Evolutionary conservation across 352 stramenopile species (phyloP), one percentile per base, ranked within the genome.

Genomic region (Detonula confervacea): DNA sequence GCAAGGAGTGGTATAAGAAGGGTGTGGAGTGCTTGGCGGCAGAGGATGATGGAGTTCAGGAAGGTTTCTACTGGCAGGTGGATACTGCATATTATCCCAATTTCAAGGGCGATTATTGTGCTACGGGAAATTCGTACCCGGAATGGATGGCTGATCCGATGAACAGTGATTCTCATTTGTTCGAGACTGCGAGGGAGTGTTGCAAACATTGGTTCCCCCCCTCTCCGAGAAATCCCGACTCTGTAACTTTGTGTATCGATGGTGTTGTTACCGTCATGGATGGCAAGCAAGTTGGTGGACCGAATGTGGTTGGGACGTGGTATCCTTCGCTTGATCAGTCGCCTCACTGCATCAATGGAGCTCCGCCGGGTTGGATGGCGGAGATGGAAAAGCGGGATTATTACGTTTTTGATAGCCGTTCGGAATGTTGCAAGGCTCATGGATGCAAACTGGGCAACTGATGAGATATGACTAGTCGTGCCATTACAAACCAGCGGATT

Each of bases 371-470:
- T 54, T 74, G 49, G 49, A 74, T 74, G 65, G 44, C 39, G 9
- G 9, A n/a, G 37, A 24, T 1, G 6, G 65, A 51, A 8, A 65
- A 64, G 18, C 20, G 33, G 16, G 14, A 22, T 0, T 30, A 20
- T 16, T 74, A 74, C 22, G 65, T 74, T 4, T 74, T 74, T 63
- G 37, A 62, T 29, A 74, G 65, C 52, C 65, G 65, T 39, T 27
- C 65, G 14, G 65, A 65, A 39, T 74, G 65, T 24, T 71, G 62
- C 16, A 62, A 59, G 37, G 62, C 62, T 47, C 62, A 71, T 29
- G 59, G 6, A 1, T 59, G 51, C 24, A 7, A 59, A 18, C 8
- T 16, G 51, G n/a, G n/a, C n/a, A n/a, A n/a, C n/a, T n/a, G n/a
- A n/a, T n/a, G n/a, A n/a, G n/a, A n/a, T n/a, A n/a, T n/a, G n/a